Evolutionary conservation across 2,329 filamentous ascomycete species (phyloP), one percentile per base, ranked within the genome.

Genomic region (Tolypocladium guangdongense): DNA sequence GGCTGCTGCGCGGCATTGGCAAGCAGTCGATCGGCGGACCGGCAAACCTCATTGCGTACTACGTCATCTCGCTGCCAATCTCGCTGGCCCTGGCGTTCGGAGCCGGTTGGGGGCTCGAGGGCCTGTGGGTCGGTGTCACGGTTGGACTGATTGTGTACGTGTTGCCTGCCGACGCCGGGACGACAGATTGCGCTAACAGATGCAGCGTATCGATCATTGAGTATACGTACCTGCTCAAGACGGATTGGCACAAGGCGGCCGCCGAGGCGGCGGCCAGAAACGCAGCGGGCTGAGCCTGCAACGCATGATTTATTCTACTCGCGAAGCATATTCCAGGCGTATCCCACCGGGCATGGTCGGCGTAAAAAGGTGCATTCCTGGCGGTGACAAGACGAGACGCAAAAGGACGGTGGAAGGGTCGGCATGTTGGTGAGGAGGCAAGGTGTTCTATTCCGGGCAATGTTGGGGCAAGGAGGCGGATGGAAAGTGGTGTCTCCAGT

Each of bases 1-100:
- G 91, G 32, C 77, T 96, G 39, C 77, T 97, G 32, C 81, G 93
- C 43, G 92, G 92, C 14, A 80, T 97, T 18, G 93, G 93, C 3
- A 82, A 88, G 54, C 92, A 97, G 69, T 84, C 90, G 58, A 84
- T 97, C 54, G 92, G 92, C 14, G 91, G 92, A 0, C 96, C 92
- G 61, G 84, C 91, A 8, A 95, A 93, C 63, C 71, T 97, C 2
- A 81, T 90, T 50, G 85, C 86, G 24, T 96, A 96, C 72, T 99
- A 97, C 68, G 73, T 81, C 20, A 78, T 97, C 30, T 92, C 89
- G 0, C 76, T 97, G 69, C 92, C 93, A 0, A 81, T 96, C 36
- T 89, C 86, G 39, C 86, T 96, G 59, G 82, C 80, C 5, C 81
- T 87, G 0, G 87, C 84, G 0, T 96, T 97, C 66, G 86, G 83